Evolutionary conservation across 2,329 filamentous ascomycete genomes (phyloP).

Genomic region (Xylaria arbuscula): DNA sequence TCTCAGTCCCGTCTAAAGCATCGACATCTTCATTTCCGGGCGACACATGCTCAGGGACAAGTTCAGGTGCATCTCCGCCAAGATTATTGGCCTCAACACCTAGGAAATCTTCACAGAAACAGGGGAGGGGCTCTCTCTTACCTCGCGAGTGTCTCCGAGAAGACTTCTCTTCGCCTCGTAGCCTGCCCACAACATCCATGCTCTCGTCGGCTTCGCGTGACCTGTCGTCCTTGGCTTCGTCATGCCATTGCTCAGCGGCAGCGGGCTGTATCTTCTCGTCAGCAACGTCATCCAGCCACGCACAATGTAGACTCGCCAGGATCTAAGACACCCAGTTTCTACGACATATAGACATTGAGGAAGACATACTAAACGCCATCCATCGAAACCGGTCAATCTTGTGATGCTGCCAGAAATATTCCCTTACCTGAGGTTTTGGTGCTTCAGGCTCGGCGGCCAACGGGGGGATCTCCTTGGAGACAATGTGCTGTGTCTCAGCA

Average conservation of each 20-base stretch:
- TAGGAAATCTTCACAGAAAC: conserved; percentile 51
- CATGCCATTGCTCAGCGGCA: conserved; percentile 35
- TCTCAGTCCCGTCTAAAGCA: conserved; percentile 17
- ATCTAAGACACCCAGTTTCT: conserved; percentile 30
- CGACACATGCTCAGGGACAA: conserved; percentile 37
- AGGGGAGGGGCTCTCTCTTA: conserved; percentile 55
- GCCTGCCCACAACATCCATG: conserved; percentile 55
- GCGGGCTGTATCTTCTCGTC: conserved; percentile 30
- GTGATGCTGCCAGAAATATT: conserved; percentile 42
- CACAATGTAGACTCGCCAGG: conserved; percentile 25
- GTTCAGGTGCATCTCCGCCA: conserved; percentile 45
- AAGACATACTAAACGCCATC: conserved; percentile 41
- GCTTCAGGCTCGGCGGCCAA: conserved; percentile 35
- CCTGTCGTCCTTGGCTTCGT: conserved; percentile 18
- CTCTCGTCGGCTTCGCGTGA: conserved; percentile 48
- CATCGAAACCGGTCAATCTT: conserved; percentile 41
- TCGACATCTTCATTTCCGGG: conserved; percentile 13
- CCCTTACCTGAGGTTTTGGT: conserved; percentile 42
- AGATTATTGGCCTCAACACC: conserved; percentile 48
- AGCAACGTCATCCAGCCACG: conserved; percentile 17
- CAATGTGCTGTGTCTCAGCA: conserved; percentile 22
- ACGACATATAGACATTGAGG: conserved; percentile 35
- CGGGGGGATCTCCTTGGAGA: conserved; percentile 23
- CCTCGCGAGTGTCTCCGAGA: conserved; percentile 53
- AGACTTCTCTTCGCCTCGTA: conserved; percentile 51